phyloP scores from a whole-genome alignment of 129 eudicot species.

The Chrysanthemum seticuspe region DNA sequence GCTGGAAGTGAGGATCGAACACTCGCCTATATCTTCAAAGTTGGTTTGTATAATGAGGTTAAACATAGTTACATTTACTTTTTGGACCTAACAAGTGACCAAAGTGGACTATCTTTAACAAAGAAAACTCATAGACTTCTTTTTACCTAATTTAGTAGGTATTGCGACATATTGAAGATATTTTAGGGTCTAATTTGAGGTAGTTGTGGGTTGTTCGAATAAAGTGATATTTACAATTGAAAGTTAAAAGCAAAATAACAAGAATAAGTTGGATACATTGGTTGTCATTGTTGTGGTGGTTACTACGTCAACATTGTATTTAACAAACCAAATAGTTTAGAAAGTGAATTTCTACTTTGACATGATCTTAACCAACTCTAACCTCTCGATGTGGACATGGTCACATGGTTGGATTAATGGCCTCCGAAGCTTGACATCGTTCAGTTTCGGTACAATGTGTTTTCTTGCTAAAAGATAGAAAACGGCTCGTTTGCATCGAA shows the following conservation, averaged over 20 bases:
- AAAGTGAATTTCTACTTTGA: neutral
- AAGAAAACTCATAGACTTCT: slow-evolving; percentile 3
- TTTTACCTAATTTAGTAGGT: neutral
- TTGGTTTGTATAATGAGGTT: too few relatives aligned
- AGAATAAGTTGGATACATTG: neutral
- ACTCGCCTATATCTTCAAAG: too few relatives aligned
- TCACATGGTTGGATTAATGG: neutral
- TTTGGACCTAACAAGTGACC: neutral
- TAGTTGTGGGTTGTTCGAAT: neutral
- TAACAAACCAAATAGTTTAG: neutral
- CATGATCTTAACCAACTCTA: neutral
- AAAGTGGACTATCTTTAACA: neutral
- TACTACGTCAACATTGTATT: neutral
- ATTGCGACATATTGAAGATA: neutral
- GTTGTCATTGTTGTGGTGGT: neutral
- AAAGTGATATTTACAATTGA: neutral
- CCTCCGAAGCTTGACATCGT: neutral
- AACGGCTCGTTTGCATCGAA: too few relatives aligned
- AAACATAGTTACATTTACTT: neutral
- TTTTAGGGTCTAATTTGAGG: slow-evolving; percentile 8
- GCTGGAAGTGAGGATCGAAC: too few relatives aligned
- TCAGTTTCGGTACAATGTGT: neutral
- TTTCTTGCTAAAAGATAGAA: too few relatives aligned
- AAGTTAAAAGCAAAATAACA: neutral
- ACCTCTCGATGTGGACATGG: neutral